Evolutionary conservation across 495 filamentous ascomycete genomes (phyloP).

Genomic region (Thermothielavioides terrestris): DNA sequence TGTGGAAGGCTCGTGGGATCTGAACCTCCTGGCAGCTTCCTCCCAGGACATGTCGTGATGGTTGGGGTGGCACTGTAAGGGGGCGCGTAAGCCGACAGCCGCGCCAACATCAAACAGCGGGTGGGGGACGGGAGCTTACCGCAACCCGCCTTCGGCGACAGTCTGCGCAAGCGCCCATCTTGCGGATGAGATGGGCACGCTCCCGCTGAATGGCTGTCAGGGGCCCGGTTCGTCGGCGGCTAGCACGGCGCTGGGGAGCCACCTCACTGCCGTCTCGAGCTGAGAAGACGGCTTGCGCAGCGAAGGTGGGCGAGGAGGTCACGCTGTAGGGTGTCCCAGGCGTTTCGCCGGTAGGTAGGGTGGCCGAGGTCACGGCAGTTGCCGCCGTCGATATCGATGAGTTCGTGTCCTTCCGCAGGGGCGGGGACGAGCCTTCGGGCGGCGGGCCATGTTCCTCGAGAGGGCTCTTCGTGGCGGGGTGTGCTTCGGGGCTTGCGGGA

Average conservation of each 20-base stretch:
- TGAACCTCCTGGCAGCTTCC: constrained; percentile 38
- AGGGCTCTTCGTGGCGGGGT: constrained; percentile 19
- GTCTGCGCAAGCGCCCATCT: constrained; percentile 41
- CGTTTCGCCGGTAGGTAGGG: constrained; percentile 33
- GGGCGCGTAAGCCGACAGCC: constrained; percentile 2
- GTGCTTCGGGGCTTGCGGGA: constrained; percentile 9
- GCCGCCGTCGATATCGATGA: constrained; percentile 40
- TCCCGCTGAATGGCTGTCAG: constrained; percentile 38
- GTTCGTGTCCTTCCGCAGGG: constrained; percentile 39
- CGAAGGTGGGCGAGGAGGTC: constrained; percentile 28
- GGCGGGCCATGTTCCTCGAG: constrained; percentile 26
- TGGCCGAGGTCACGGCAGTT: constrained; percentile 29
- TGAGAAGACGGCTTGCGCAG: constrained; percentile 38
- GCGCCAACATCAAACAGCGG: background rate
- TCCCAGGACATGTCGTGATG: constrained; percentile 46
- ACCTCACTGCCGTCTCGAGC: constrained; percentile 41
- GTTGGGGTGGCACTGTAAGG: constrained; percentile 39
- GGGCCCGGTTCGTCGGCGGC: constrained; percentile 39
- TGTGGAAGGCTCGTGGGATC: constrained; percentile 29
- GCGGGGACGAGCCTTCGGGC: constrained; percentile 31
- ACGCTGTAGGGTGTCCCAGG: constrained; percentile 36
- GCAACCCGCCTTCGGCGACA: constrained; percentile 42
- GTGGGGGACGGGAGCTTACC: constrained; percentile 25
- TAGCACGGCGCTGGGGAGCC: constrained; percentile 35
- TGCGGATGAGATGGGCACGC: constrained; percentile 41